A percentile compares a stretch with the other conserved stretches of the same genome.
phyloP scores from a whole-genome alignment of 345 rosid genomes.

The Gossypium arboreum region DNA sequence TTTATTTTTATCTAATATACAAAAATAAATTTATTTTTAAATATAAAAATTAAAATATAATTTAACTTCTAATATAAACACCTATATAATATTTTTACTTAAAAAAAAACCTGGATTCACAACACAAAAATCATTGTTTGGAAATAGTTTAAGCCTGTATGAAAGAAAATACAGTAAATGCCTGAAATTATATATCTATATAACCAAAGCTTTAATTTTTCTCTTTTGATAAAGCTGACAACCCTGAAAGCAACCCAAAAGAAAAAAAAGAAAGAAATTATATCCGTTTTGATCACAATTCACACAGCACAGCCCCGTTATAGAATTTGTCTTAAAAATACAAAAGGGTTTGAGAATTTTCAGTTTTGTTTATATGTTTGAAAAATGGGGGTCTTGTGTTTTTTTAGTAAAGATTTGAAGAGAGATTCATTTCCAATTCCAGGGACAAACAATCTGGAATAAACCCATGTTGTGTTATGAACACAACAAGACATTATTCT shows the following conservation, averaged over 20 bases:
- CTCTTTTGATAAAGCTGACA: constrained; percentile 2
- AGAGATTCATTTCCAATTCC: constrained; percentile 32
- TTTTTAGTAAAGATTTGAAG: constrained; percentile 39
- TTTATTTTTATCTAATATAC: too few species aligned
- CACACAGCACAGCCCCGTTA: constrained; percentile 9
- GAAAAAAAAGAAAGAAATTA: background rate
- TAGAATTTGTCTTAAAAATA: background rate
- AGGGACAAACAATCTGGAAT: constrained; percentile 29
- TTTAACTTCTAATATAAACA: too few species aligned
- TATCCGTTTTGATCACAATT: constrained; percentile 21
- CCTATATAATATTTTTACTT: background rate
- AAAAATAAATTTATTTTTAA: too few species aligned
- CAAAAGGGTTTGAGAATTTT: background rate
- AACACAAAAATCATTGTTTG: background rate
- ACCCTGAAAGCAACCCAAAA: background rate
- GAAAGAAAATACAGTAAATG: background rate
- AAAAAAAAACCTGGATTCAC: background rate
- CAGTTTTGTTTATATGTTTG: constrained; percentile 24
- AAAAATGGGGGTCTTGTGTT: constrained; percentile 18
- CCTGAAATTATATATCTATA: background rate
- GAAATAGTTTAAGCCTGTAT: background rate
- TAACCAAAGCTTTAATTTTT: background rate
- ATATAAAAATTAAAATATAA: too few species aligned
- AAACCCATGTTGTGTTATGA: constrained; percentile 19
- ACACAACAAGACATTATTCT: constrained; percentile 24